These are phyloP conservation scores for Pichia sp. DNA, from an alignment of 1,139 yeast genomes.

Conservation along the genomic window DNA sequence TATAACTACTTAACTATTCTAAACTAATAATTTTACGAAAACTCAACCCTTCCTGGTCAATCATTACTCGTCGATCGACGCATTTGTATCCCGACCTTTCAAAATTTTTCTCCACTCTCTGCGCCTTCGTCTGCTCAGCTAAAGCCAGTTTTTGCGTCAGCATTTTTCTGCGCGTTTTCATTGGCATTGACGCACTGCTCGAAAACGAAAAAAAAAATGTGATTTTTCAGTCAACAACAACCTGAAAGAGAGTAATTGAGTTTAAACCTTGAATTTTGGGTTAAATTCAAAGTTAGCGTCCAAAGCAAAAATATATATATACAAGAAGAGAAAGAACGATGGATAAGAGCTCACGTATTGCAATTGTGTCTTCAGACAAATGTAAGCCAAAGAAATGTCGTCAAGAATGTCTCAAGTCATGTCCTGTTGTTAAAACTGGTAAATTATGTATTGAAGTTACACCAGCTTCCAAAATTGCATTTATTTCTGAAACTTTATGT, in stretches of 20 bases:
- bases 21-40: too few relatives aligned
- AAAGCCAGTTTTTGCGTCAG: not conserved
- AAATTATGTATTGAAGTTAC: conserved; percentile 94
- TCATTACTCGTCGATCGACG: too few relatives aligned
- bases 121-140: too few relatives aligned
- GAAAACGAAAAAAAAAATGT: not conserved
- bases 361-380: conserved; percentile 86
- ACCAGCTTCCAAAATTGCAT: conserved; percentile 86
- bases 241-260: too few relatives aligned
- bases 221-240: not conserved
- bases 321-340: too few relatives aligned
- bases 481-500: conserved; percentile 91
- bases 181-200: not conserved
- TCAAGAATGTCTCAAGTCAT: conserved; percentile 92
- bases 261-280: too few relatives aligned
- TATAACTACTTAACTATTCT: too few relatives aligned
- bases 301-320: too few relatives aligned
- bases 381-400: conserved; percentile 98
- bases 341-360: conserved; percentile 74
- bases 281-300: too few relatives aligned
- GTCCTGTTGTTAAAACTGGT: conserved; percentile 98
- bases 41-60: too few relatives aligned
- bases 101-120: too few relatives aligned
- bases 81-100: too few relatives aligned
- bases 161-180: not conserved